Conservation (phyloP, 441 rosid genomes). For the Corymbia calophylla region DNA sequence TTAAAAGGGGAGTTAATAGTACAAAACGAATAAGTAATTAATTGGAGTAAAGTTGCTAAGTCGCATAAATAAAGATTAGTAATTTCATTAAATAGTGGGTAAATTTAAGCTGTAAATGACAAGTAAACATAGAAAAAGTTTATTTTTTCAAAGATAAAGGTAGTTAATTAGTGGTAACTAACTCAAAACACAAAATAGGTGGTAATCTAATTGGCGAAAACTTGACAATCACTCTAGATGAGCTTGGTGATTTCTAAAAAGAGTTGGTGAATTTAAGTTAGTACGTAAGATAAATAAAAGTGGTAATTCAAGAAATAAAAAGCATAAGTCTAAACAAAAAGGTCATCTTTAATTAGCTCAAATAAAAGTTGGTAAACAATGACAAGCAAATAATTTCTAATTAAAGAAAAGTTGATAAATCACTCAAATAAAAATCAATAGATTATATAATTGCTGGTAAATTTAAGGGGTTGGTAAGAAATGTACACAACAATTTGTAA, state of each 20-base stretch:
- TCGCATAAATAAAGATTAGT: background rate
- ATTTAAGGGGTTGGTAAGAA: background rate
- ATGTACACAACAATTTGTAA: background rate
- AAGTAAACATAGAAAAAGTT: background rate
- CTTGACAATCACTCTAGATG: background rate
- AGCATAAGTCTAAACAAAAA: background rate
- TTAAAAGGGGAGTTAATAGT: background rate
- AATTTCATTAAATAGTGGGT: background rate
- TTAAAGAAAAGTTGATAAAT: background rate
- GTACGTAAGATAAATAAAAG: background rate
- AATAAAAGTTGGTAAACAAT: background rate
- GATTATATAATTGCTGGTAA: background rate
- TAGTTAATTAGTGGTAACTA: background rate
- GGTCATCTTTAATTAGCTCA: background rate
- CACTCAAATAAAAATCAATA: background rate
- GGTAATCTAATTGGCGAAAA: background rate
- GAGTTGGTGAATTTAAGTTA: background rate
- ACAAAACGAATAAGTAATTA: background rate
- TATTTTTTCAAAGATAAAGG: background rate
- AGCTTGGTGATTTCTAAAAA: background rate
- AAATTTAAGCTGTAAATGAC: background rate
- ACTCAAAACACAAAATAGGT: background rate
- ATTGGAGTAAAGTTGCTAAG: background rate
- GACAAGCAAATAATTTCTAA: background rate
- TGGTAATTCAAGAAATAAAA: background rate